Evolutionary conservation across 208 protist genomes (phyloP), one percentile per base, ranked within the genome.

Genomic region (Herpetomonas samuelpessoai): DNA sequence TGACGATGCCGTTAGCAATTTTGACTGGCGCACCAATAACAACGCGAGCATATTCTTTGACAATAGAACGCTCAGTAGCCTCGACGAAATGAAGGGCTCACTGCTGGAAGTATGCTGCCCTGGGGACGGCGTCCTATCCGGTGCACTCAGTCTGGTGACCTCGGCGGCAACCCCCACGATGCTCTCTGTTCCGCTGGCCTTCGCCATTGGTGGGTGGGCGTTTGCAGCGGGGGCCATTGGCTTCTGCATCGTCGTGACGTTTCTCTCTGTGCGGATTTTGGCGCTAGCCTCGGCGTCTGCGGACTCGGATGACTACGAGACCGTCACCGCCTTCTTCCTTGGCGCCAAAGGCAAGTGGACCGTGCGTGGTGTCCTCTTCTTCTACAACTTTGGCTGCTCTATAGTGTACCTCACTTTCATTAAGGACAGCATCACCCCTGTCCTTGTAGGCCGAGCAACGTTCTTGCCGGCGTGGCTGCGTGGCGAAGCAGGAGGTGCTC

Each of bases 361-460:
- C 18, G 66, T 75, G 25, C 85, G 85, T 26, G 53, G 57, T 16
- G 66, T 86, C 38, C 73, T 92, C 28, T 84, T 92, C 69, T 78
- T 84, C 25, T 92, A 92, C 69, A 92, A 76, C 60, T 85, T 92
- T 48, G 85, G 81, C 41, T 68, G 74, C 53, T 68, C 70, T 16
- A 73, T 92, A 1, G 79, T 92, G 27, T 89, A 89, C 56, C 70
- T 92, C 45, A 74, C 71, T 29, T 87, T 92, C 54, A 83, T 89
- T 41, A 81, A 83, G 55, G 81, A 92, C 46, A 89, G 82, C 63
- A 59, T 83, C 26, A 72, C 68, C 7, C 67, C 60, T 6, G 71
- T 92, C 25, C 59, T 89, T 2, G 59, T 71, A 1, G 65, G 67
- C 18, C 76, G 70, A 25, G 70, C 55, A 10, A 71, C 51, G 14